These are phyloP conservation scores for Puccinia novopanici DNA, from an alignment of 1,284 basidiomycete species.

Conservation along the genomic window DNA sequence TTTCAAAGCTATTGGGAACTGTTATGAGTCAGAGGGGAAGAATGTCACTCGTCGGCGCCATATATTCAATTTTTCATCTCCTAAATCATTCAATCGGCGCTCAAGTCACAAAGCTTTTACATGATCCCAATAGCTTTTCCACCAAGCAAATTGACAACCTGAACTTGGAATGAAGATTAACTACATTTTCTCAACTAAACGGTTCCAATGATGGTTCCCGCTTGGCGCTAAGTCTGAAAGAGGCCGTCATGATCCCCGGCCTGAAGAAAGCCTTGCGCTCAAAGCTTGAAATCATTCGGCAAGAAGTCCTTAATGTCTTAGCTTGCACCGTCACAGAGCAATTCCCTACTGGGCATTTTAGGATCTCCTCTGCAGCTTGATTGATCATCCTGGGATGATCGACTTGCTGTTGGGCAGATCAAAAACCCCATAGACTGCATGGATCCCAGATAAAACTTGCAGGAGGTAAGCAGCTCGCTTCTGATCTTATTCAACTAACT, in stretches of 20 bases:
- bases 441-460: too few species aligned
- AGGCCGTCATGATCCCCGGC: conserved; percentile 76
- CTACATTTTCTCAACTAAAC: conserved; percentile 76
- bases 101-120: conserved; percentile 66
- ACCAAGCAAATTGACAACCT: conserved; percentile 81
- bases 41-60: conserved; percentile 69
- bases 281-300: conserved; percentile 84
- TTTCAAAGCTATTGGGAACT: too few species aligned
- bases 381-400: too few species aligned
- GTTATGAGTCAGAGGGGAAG: conserved; percentile 73
- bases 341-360: too few species aligned
- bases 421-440: too few species aligned
- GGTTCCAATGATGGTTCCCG: conserved; percentile 63
- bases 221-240: conserved; percentile 63
- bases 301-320: conserved; percentile 79
- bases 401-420: too few species aligned
- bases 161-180: conserved; percentile 83
- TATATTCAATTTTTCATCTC: conserved; percentile 65
- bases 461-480: too few species aligned
- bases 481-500: too few species aligned
- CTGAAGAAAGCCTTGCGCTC: conserved; percentile 79
- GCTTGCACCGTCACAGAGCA: conserved; percentile 70
- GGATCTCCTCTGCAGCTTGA: too few species aligned
- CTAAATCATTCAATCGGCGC: conserved; percentile 64
- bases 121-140: conserved; percentile 83